Percentiles rank a stretch among this genome's conserved stretches.
phyloP scores from a whole-genome alignment of 208 protist genomes.

The Crithidia expoeki region DNA sequence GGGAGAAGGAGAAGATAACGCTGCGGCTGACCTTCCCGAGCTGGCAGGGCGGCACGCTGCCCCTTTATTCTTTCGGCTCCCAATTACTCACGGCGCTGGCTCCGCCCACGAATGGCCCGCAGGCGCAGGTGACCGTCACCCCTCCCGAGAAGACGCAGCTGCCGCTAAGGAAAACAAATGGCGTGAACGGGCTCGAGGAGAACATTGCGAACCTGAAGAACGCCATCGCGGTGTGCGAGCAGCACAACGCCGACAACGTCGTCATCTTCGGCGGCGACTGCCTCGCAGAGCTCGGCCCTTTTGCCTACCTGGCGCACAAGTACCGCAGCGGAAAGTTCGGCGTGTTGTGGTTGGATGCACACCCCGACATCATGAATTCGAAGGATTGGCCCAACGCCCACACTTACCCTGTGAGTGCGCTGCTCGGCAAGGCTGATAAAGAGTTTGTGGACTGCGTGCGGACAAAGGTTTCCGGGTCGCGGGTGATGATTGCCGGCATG shows the following conservation, averaged over 20 bases:
- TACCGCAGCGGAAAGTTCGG: conserved; percentile 34
- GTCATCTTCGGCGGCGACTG: conserved; percentile 45
- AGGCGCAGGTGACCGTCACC: conserved; percentile 5
- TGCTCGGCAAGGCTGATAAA: conserved; percentile 25
- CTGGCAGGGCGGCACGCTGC: conserved; percentile 46
- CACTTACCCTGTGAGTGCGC: conserved; percentile 27
- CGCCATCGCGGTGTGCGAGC: conserved; percentile 8
- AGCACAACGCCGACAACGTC: conserved; percentile 25
- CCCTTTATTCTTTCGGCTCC: conserved; percentile 33
- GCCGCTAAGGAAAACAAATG: conserved; percentile 6
- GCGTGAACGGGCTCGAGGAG: conserved; percentile 9
- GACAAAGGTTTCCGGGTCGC: conserved; percentile 15
- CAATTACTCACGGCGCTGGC: conserved; percentile 31
- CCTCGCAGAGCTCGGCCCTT: conserved; percentile 38
- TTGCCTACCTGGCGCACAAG: conserved; percentile 33
- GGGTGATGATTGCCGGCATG: conserved; percentile 32
- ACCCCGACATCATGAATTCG: conserved; percentile 37
- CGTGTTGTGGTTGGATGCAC: conserved; percentile 43
- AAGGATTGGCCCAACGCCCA: conserved; percentile 33
- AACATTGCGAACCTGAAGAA: conserved; percentile 23
- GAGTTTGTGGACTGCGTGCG: conserved; percentile 17
- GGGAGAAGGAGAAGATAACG: conserved; percentile 11
- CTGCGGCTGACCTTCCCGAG: conserved; percentile 33
- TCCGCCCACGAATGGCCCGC: conserved; percentile 20
- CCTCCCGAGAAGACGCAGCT: not conserved